Conservation (phyloP, 495 filamentous ascomycete species). For the Neurospora sp. region DNA sequence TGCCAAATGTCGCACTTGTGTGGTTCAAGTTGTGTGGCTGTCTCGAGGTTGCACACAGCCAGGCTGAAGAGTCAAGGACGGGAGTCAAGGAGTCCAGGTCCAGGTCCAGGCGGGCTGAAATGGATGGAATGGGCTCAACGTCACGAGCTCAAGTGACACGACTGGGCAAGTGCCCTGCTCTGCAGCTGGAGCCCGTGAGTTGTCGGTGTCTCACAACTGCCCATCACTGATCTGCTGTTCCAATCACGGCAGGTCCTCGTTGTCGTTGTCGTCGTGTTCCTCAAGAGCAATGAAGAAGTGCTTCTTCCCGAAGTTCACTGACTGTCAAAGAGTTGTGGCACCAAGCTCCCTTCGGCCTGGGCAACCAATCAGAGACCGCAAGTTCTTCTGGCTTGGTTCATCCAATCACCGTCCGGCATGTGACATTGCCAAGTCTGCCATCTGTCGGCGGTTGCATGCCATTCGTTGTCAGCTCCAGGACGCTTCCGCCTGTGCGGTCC, state of each 20-base stretch:
- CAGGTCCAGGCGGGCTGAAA: background rate
- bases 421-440: background rate
- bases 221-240: background rate
- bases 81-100: background rate
- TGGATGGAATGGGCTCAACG: background rate
- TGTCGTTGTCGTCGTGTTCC: background rate
- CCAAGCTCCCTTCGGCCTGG: background rate
- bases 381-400: background rate
- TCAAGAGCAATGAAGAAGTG: background rate
- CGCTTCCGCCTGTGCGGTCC: background rate
- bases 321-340: background rate
- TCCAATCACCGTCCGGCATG: background rate
- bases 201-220: background rate
- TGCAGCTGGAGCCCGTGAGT: background rate
- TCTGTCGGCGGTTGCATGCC: background rate
- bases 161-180: background rate
- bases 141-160: background rate
- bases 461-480: background rate
- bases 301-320: background rate
- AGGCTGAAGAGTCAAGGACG: background rate
- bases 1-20: background rate
- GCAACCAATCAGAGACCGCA: background rate
- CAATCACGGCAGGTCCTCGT: background rate
- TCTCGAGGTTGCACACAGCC: background rate
- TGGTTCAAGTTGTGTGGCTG: background rate